Percentiles rank a stretch among this genome's conserved stretches.
Conservation (phyloP, 2,329 filamentous ascomycete genomes). For the Dactylonectria macrodidyma region DNA sequence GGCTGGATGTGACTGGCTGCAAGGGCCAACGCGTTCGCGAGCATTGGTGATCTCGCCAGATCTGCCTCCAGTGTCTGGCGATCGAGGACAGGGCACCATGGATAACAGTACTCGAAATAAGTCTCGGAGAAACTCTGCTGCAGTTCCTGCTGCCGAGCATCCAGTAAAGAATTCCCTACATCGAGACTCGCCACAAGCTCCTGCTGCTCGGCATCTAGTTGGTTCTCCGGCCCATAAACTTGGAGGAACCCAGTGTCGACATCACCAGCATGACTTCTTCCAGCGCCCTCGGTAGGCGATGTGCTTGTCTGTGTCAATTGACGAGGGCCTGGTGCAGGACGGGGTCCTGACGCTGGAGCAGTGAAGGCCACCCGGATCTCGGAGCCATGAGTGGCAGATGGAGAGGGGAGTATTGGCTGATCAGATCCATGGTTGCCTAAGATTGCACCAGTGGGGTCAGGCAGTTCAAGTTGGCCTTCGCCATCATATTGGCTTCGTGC, state of each 20-base stretch:
- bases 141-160: slow-evolving; percentile 44
- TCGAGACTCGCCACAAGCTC: slow-evolving; percentile 48
- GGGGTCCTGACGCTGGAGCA: background rate
- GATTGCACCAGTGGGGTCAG: too few species aligned
- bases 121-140: slow-evolving; percentile 59
- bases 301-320: slow-evolving; percentile 34
- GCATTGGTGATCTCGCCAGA: slow-evolving; percentile 51
- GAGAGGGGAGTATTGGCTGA: too few species aligned
- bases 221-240: slow-evolving; percentile 53
- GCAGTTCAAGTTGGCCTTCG: background rate
- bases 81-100: slow-evolving; percentile 60
- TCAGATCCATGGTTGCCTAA: too few species aligned
- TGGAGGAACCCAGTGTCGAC: slow-evolving; percentile 55
- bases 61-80: slow-evolving; percentile 49
- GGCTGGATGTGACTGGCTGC: slow-evolving; percentile 59
- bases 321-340: background rate
- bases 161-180: slow-evolving; percentile 36
- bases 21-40: slow-evolving; percentile 56
- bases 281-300: slow-evolving; percentile 38
- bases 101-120: slow-evolving; percentile 59
- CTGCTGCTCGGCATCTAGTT: slow-evolving; percentile 49
- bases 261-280: slow-evolving; percentile 49
- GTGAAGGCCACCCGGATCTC: too few species aligned
- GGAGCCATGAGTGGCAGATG: too few species aligned
- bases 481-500: background rate